Evolutionary conservation across 352 stramenopile species (phyloP).

Genomic region (Thraustotheca clavata): DNA sequence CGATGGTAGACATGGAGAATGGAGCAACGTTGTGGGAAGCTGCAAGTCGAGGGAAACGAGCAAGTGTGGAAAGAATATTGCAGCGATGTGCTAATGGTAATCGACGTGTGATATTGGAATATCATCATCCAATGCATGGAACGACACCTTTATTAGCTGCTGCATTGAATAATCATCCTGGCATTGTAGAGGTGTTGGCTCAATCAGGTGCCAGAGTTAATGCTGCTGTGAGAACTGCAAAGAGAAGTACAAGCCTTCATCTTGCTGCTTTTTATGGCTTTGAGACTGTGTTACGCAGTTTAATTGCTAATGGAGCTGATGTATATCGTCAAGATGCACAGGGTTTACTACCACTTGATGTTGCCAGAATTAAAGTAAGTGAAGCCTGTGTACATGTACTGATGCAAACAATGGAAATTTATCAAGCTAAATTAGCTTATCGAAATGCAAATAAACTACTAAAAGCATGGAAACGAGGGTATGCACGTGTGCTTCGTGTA

Average conservation of each 20-base stretch:
- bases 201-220: constrained; percentile 6
- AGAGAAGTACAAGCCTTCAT: constrained; percentile 18
- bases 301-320: constrained; percentile 6
- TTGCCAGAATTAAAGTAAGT: constrained; percentile 5
- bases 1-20: neutral
- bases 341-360: constrained; percentile 4
- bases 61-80: no score
- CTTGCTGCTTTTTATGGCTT: constrained; percentile 14
- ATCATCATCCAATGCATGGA: neutral
- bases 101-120: constrained; percentile 12
- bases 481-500: constrained; percentile 6
- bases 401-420: neutral
- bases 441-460: neutral
- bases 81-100: no score
- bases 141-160: constrained; percentile 9
- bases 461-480: constrained; percentile 5
- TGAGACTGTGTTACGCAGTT: neutral
- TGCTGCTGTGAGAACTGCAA: neutral
- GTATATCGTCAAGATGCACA: constrained; percentile 13
- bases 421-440: neutral
- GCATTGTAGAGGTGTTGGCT: neutral
- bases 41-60: neutral
- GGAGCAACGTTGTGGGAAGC: neutral
- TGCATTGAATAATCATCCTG: neutral
- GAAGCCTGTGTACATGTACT: neutral